A percentile compares a stretch with the other conserved stretches of the same genome.
Conservation (phyloP, 2,329 filamentous ascomycete species). For the Lachnellula hyalina region DNA sequence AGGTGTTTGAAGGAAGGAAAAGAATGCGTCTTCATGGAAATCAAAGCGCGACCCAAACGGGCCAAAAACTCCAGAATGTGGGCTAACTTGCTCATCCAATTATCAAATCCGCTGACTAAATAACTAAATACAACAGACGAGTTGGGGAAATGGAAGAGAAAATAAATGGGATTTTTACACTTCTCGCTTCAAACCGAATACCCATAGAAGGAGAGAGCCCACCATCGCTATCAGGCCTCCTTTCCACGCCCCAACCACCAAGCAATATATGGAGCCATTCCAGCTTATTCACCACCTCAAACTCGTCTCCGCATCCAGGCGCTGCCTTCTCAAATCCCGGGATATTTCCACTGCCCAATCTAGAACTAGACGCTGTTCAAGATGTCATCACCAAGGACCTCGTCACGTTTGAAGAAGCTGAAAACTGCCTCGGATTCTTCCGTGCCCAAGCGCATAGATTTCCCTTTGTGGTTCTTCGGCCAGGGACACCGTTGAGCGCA, state of each 20-base stretch:
- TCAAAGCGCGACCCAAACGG: constrained; percentile 44
- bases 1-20: constrained; percentile 16
- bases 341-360: constrained; percentile 46
- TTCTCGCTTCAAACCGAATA: constrained; percentile 11
- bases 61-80: constrained; percentile 41
- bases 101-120: background rate
- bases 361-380: constrained; percentile 34
- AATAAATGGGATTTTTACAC: constrained; percentile 22
- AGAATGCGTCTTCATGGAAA: constrained; percentile 42
- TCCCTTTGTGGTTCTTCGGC: constrained; percentile 26
- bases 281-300: background rate
- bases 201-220: constrained; percentile 8
- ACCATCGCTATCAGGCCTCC: background rate
- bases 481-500: constrained; percentile 41
- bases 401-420: constrained; percentile 12
- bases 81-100: constrained; percentile 18
- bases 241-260: background rate
- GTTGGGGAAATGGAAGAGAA: constrained; percentile 33
- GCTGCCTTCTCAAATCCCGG: background rate
- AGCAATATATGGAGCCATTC: background rate
- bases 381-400: constrained; percentile 16
- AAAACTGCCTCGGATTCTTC: constrained; percentile 15
- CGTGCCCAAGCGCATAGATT: constrained; percentile 10
- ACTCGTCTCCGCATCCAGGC: background rate
- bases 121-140: constrained; percentile 14